phyloP scores from a whole-genome alignment of 2,329 filamentous ascomycete genomes.

The Lasiodiplodia citricola region DNA sequence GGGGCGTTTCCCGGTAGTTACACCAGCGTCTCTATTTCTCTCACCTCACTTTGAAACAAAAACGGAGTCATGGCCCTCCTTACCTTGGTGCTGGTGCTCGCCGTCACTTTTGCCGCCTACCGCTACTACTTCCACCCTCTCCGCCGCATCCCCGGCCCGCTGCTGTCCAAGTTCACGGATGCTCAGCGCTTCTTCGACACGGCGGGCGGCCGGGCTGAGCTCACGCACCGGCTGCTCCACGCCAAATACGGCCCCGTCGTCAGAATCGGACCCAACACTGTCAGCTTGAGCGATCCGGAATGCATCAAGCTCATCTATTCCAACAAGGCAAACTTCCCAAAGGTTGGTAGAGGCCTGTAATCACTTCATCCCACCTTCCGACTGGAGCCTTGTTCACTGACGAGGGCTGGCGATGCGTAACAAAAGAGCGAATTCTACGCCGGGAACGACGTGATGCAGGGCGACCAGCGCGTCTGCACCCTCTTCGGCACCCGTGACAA shows the following conservation, averaged over 20 bases:
- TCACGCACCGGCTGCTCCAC: constrained; percentile 39
- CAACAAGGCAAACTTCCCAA: constrained; percentile 39
- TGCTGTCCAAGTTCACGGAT: constrained; percentile 41
- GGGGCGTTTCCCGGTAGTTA: not conserved
- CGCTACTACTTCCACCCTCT: constrained; percentile 19
- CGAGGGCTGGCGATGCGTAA: not conserved
- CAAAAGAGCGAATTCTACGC: constrained; percentile 41
- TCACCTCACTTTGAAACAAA: not conserved
- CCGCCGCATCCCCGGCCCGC: constrained; percentile 37
- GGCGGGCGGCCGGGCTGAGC: constrained; percentile 38
- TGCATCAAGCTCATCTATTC: constrained; percentile 43
- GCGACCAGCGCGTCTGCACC: constrained; percentile 38
- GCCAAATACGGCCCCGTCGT: constrained; percentile 38
- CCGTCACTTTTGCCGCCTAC: not conserved
- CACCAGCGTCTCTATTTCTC: not conserved
- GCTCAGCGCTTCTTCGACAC: constrained; percentile 39
- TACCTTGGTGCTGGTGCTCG: constrained; percentile 18
- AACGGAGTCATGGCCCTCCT: not conserved
- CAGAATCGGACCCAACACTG: constrained; percentile 38
- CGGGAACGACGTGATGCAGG: constrained; percentile 41
- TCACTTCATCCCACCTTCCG: not conserved
- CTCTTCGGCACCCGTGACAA: constrained; percentile 42
- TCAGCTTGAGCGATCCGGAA: constrained; percentile 37
- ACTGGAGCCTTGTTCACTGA: not conserved
- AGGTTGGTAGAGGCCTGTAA: constrained; percentile 30